Base-by-base conservation (phyloP, 192 early-diverging fungal genomes). In the Rhizophagus clarus region DNA sequence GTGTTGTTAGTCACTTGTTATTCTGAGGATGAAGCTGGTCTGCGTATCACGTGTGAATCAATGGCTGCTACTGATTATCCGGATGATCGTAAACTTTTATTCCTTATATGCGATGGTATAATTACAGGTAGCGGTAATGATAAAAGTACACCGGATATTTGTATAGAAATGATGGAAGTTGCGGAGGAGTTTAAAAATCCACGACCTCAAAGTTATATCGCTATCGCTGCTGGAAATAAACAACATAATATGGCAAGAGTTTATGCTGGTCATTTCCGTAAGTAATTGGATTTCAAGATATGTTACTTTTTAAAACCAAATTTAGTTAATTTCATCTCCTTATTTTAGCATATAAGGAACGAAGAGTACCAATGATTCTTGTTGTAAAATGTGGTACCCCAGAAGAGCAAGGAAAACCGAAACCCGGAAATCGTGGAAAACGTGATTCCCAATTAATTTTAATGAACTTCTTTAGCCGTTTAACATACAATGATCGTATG, bases 391-490 rank as follows among this genome's bases (percentile, higher is more conserved):
- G 94, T 80, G 94, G 94, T 47, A 88, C 87, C 60, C 85, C 89
- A 28, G 85, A 79, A 2, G 93, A 95, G 82, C 83, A 88, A 73
- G 81, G 82, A 47, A 87, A 86, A 34, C 87, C 91, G 74, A 95
- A 95, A 86, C 88, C 93, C 10, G 94, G 94, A 74, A 99, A 99
- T 86, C 89, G 96, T 81, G 97, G 97, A 79, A 98, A 98, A 86
- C 95, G 97, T 74, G 97, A 98, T 83, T 97, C 96, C 32, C 97
- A 98, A 87, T 83, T 98, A 83, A 93, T 98, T 64, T 85, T 98
- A 84, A 98, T 98, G 97, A 93, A 94, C 83, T 98, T 97, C 85
- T 92, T 98, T 81, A 94, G 91, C 61, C 91, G 94, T 34, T 90
- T 92, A 31, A 87, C 89, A 28, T 87, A 89, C 85, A 93, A 97